Conservation (phyloP, 2,329 filamentous ascomycete species). For the Scorias spongiosa region DNA sequence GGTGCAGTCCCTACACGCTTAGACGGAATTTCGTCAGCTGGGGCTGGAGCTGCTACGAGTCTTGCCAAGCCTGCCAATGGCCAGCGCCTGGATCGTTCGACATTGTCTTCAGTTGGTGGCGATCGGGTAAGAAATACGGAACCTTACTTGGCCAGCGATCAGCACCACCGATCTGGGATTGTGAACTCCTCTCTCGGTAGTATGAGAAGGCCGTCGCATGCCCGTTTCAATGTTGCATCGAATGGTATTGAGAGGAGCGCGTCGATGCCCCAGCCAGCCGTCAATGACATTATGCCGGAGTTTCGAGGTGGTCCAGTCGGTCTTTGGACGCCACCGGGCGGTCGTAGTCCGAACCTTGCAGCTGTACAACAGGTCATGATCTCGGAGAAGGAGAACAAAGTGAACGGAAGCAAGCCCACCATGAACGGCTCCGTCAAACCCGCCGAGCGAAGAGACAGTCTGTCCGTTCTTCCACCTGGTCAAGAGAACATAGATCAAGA, state of each 20-base stretch:
- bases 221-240: slow-evolving; percentile 10
- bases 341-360: slow-evolving; percentile 8
- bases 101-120: neutral
- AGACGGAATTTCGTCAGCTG: neutral
- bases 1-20: slow-evolving; percentile 24
- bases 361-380: neutral
- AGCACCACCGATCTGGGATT: slow-evolving; percentile 16
- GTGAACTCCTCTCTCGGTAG: slow-evolving; percentile 24
- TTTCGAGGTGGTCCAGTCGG: slow-evolving; percentile 7
- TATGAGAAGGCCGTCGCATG: slow-evolving; percentile 23
- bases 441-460: neutral
- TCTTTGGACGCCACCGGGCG: slow-evolving; percentile 25
- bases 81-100: neutral
- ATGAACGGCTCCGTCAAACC: neutral
- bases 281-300: slow-evolving; percentile 5
- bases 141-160: neutral
- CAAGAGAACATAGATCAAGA: neutral
- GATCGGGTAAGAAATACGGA: neutral
- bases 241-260: neutral
- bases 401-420: slow-evolving; percentile 4
- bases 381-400: slow-evolving; percentile 9
- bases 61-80: neutral
- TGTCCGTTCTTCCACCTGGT: neutral
- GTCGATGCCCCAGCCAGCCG: neutral
- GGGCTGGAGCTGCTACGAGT: neutral